A percentile compares a stretch with the other conserved stretches of the same genome.
Conservation (phyloP, 148 eudicot species). For the Linanthus parryae region DNA sequence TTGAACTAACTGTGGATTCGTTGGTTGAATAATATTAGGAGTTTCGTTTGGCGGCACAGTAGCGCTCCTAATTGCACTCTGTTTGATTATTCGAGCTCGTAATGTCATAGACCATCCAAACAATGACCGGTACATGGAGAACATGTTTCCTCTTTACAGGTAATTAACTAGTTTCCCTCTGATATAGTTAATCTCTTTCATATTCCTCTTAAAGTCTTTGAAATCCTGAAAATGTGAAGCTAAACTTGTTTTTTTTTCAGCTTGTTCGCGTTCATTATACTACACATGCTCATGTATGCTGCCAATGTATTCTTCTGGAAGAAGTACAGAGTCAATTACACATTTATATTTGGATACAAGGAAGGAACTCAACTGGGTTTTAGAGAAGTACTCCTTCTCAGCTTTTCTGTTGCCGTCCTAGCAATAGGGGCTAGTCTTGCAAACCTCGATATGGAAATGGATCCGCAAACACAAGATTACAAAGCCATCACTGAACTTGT, state of each 20-base stretch:
- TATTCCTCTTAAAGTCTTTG: too few relatives aligned
- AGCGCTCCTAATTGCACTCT: slow-evolving; percentile 17
- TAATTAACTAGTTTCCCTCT: background rate
- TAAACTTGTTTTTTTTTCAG: too few relatives aligned
- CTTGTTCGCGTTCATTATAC: too few relatives aligned
- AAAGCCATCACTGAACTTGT: too few relatives aligned
- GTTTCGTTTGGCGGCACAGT: slow-evolving; percentile 24
- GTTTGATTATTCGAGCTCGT: slow-evolving; percentile 13
- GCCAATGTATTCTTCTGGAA: slow-evolving; percentile 30
- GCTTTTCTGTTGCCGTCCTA: too few relatives aligned
- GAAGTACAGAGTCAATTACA: too few relatives aligned
- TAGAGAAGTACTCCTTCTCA: too few relatives aligned
- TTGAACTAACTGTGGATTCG: background rate
- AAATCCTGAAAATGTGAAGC: too few relatives aligned
- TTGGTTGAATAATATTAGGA: slow-evolving; percentile 12
- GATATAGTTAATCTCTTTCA: too few relatives aligned
- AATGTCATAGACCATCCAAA: too few relatives aligned
- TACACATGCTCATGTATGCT: slow-evolving; percentile 22
- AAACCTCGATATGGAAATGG: too few relatives aligned
- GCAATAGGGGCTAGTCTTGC: slow-evolving; percentile 16
- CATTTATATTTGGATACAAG: slow-evolving; percentile 28
- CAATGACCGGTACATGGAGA: too few relatives aligned
- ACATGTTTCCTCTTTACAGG: slow-evolving; percentile 35
- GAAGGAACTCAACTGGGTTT: slow-evolving; percentile 24
- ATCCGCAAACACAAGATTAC: slow-evolving; percentile 9